phyloP scores from a whole-genome alignment of 306 rosid species.

The Begonia masoniana region DNA sequence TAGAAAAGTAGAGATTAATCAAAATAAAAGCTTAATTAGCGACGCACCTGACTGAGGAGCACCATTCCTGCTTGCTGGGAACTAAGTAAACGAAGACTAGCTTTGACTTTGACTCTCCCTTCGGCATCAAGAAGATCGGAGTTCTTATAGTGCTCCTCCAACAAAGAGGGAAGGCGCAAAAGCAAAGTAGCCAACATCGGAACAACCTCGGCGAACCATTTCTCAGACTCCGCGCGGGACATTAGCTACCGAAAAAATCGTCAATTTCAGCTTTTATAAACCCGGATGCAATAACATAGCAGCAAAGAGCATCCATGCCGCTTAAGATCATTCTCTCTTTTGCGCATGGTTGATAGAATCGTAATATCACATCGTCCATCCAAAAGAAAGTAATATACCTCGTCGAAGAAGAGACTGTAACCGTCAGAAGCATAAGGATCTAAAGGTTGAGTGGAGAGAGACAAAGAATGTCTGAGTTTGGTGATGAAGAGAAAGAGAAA shows the following conservation, averaged over 20 bases:
- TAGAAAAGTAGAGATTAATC: too few relatives aligned
- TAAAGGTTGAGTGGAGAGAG: constrained; percentile 28
- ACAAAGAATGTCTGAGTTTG: constrained; percentile 39
- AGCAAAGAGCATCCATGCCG: not conserved
- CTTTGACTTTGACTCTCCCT: constrained; percentile 13
- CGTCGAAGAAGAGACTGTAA: constrained; percentile 62
- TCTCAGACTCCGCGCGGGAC: constrained; percentile 35
- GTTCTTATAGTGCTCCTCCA: constrained; percentile 58
- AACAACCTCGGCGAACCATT: constrained; percentile 59
- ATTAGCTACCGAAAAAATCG: constrained; percentile 39
- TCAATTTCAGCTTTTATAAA: not conserved
- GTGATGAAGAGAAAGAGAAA: constrained; percentile 40
- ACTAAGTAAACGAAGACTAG: constrained; percentile 57
- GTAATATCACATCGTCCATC: too few relatives aligned
- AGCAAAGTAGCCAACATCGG: constrained; percentile 67
- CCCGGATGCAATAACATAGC: not conserved
- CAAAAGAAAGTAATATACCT: constrained; percentile 24
- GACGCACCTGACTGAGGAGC: constrained; percentile 61
- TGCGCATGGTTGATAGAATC: too few relatives aligned
- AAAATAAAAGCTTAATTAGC: too few relatives aligned
- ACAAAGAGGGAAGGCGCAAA: constrained; percentile 56
- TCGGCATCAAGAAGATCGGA: constrained; percentile 23
- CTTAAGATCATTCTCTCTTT: not conserved
- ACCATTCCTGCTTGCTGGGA: constrained; percentile 63
- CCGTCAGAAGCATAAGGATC: constrained; percentile 38